Base-by-base conservation (phyloP, 352 stramenopile species). In the Globisporangium takayamanum region DNA sequence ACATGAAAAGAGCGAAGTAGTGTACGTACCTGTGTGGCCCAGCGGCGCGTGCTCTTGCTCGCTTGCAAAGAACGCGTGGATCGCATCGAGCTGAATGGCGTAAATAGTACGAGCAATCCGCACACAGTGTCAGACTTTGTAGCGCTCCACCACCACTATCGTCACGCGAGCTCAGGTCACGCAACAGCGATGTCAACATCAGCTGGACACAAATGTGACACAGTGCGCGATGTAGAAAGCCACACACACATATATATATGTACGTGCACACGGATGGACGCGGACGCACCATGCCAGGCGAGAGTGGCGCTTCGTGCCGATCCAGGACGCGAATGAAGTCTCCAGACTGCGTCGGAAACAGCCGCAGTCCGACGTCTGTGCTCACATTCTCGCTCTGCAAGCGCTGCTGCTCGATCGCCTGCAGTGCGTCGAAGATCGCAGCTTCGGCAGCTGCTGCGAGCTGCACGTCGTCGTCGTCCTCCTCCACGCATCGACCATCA, bases 291-390 rank as follows among this genome's bases (percentile, higher is more conserved):
- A 78, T 83, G 53, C 52, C 48, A 5, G 69, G 70, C 28, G 80
- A 85, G 6, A 90, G 67, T 18, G 78, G 76, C 55, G 79, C 73
- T 48, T 75, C 69, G 57, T 81, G 66, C 30, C 57, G 52, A 56
- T 90, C 80, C 55, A 90, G 57, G 15, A 90, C 76, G 18, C 76
- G 74, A 48, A 90, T 68, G 33, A 90, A 80, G 48, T 73, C 70
- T 20, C 80, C 78, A 5, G 55, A 10, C 33, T 41, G 20, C 18
- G 51, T 57, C 50, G 51, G 50, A 33, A 59, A 64, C 50, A 58
- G 25, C 42, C 51, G 58, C 7, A 53, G 7, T 2, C 41, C 41
- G 3, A 45, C 51, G 16, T 66, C 33, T 30, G 51, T 56, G 55
- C 67, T 47, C 1, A 62, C 48, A 2, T 73, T 53, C 30, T 52